A percentile compares a stretch with the other conserved stretches of the same genome.
phyloP scores from a whole-genome alignment of 202 grass and related monocot genomes.

The Zizania palustris region DNA sequence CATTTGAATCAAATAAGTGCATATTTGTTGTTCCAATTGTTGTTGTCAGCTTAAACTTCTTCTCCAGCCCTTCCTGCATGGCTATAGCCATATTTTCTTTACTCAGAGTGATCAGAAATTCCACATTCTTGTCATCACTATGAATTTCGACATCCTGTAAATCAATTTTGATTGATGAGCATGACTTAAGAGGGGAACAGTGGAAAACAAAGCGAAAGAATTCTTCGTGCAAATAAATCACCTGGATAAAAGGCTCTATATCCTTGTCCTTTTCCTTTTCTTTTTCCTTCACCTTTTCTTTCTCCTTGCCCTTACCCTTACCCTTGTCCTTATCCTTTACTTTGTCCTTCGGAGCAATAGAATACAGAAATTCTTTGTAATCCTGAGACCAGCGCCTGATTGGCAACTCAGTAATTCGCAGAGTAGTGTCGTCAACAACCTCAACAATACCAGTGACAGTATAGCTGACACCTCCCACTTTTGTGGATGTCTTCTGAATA shows the following conservation, averaged over 20 bases:
- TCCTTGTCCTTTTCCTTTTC: constrained; percentile 56
- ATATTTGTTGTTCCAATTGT: constrained; percentile 83
- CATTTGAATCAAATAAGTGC: constrained; percentile 81
- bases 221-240: constrained; percentile 18
- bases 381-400: constrained; percentile 79
- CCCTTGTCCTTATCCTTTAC: constrained; percentile 57
- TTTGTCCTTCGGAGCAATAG: constrained; percentile 42
- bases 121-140: constrained; percentile 60
- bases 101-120: constrained; percentile 58
- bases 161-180: constrained; percentile 17
- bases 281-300: constrained; percentile 46
- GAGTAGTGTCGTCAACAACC: constrained; percentile 44
- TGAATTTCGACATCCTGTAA: constrained; percentile 53
- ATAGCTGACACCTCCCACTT: constrained; percentile 69
- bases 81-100: constrained; percentile 80
- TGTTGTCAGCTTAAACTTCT: constrained; percentile 90
- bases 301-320: constrained; percentile 59
- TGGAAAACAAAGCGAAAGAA: background rate
- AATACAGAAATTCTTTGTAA: constrained; percentile 71
- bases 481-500: constrained; percentile 61
- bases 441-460: constrained; percentile 68
- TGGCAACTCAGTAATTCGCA: constrained; percentile 75
- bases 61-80: constrained; percentile 76
- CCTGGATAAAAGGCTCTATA: constrained; percentile 75
- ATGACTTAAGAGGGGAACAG: background rate